Evolutionary conservation across 352 stramenopile genomes (phyloP).

Genomic region (Pythium sp.): DNA sequence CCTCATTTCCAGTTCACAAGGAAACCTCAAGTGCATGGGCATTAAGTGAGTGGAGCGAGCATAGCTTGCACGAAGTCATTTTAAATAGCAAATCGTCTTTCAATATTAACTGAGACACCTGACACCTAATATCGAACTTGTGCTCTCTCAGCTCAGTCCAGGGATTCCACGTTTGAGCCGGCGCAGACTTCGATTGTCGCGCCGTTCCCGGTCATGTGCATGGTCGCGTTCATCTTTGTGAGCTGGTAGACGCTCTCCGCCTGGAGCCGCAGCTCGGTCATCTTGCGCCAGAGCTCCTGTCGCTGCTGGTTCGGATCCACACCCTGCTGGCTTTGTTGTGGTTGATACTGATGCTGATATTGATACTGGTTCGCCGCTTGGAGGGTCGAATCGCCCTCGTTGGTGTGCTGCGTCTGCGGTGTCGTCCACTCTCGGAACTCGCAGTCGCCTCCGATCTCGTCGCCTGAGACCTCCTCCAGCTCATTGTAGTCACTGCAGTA

Average conservation of each 20-base stretch:
- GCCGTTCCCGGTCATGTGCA: slow-evolving; percentile 15
- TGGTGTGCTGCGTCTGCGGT: not conserved
- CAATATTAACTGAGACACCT: not conserved
- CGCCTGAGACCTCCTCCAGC: slow-evolving; percentile 14
- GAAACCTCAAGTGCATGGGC: not conserved
- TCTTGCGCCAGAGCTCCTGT: slow-evolving; percentile 41
- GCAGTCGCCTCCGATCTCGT: slow-evolving; percentile 14
- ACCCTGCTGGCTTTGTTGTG: not conserved
- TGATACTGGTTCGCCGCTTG: not conserved
- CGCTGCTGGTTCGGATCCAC: slow-evolving; percentile 12
- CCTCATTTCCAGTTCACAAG: too few species aligned
- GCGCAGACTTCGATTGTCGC: slow-evolving; percentile 17
- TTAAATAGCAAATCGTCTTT: slow-evolving; percentile 5
- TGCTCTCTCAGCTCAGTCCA: not conserved
- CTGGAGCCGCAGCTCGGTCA: slow-evolving; percentile 52
- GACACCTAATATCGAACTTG: not conserved
- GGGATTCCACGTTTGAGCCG: slow-evolving; percentile 3
- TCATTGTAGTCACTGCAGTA: slow-evolving; percentile 8
- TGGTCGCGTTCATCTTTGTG: slow-evolving; percentile 45
- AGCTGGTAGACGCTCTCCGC: slow-evolving; percentile 61
- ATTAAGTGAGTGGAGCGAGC: too few species aligned
- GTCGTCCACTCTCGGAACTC: slow-evolving; percentile 3
- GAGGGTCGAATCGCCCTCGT: not conserved
- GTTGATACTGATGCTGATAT: not conserved
- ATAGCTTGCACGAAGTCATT: not conserved